Conservation (phyloP, 73 alveolate genomes). For the Paramecium biaurelia region DNA sequence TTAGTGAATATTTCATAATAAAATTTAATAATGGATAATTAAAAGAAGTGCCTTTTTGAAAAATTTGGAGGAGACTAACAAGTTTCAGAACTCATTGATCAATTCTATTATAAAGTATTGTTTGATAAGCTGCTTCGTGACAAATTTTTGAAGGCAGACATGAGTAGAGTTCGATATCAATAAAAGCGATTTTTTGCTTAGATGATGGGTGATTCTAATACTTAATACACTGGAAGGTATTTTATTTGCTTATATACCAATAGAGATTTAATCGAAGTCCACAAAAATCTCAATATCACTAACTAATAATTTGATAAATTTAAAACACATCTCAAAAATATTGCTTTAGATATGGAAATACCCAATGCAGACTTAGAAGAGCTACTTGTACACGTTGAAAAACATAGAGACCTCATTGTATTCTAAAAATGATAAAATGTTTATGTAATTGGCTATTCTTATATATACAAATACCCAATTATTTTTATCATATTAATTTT, state of each 20-base stretch:
- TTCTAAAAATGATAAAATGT: neutral
- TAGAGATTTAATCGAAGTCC: slow-evolving; percentile 32
- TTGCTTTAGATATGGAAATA: slow-evolving; percentile 23
- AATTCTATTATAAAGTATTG: slow-evolving; percentile 28
- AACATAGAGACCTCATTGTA: neutral
- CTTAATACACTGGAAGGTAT: slow-evolving; percentile 46
- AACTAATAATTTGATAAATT: slow-evolving; percentile 26
- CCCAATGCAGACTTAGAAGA: neutral
- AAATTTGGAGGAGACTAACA: slow-evolving; percentile 42
- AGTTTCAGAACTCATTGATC: slow-evolving; percentile 25
- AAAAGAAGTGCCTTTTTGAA: slow-evolving; percentile 6
- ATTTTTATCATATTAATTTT: neutral
- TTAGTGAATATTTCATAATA: slow-evolving; percentile 6
- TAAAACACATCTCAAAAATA: slow-evolving; percentile 19
- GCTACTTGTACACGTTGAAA: neutral
- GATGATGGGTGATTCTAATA: slow-evolving; percentile 30
- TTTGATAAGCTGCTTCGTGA: slow-evolving; percentile 41
- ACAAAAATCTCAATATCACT: neutral
- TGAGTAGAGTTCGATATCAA: slow-evolving; percentile 26
- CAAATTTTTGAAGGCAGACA: slow-evolving; percentile 35
- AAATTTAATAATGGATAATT: neutral
- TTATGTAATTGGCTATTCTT: neutral
- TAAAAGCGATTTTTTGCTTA: slow-evolving; percentile 9
- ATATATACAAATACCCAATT: neutral
- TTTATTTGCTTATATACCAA: neutral